Percentiles rank a stretch among this genome's conserved stretches.
phyloP scores from a whole-genome alignment of 2,329 filamentous ascomycete genomes.

The Penicillium sp. region DNA sequence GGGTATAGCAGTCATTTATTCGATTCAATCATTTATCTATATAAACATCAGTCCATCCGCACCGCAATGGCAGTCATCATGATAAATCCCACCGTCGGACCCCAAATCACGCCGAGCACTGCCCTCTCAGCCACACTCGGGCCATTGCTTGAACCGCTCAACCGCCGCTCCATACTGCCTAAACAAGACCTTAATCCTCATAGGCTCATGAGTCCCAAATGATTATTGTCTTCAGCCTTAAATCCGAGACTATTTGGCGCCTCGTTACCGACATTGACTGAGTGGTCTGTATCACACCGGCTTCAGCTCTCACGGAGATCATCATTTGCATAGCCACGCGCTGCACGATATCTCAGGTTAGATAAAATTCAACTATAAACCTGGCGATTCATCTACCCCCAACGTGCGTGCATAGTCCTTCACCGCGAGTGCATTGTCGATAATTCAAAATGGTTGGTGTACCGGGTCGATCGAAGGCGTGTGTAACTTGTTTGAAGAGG shows the following conservation, averaged over 20 bases:
- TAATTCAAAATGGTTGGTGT: slow-evolving; percentile 14
- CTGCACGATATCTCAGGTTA: neutral
- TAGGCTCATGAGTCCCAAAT: neutral
- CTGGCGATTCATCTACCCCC: too few species aligned
- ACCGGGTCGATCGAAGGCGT: slow-evolving; percentile 17
- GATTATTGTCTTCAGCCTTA: slow-evolving; percentile 9
- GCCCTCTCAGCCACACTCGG: neutral
- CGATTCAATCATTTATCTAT: neutral
- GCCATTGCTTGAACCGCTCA: neutral
- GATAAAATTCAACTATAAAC: neutral
- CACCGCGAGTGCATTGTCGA: neutral
- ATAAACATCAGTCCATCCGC: neutral
- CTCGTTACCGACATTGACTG: neutral
- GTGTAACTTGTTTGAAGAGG: slow-evolving; percentile 16
- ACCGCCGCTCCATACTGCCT: neutral
- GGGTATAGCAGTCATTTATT: neutral
- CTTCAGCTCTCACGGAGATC: neutral
- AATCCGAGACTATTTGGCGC: neutral
- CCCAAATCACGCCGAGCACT: neutral
- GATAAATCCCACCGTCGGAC: neutral
- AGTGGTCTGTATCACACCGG: neutral
- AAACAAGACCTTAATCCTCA: neutral
- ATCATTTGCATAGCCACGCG: slow-evolving; percentile 8
- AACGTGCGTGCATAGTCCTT: neutral
- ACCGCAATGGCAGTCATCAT: neutral